Evolutionary conservation across 2,329 filamentous ascomycete genomes (phyloP).

Genomic region (Drechslerella coelobrocha): DNA sequence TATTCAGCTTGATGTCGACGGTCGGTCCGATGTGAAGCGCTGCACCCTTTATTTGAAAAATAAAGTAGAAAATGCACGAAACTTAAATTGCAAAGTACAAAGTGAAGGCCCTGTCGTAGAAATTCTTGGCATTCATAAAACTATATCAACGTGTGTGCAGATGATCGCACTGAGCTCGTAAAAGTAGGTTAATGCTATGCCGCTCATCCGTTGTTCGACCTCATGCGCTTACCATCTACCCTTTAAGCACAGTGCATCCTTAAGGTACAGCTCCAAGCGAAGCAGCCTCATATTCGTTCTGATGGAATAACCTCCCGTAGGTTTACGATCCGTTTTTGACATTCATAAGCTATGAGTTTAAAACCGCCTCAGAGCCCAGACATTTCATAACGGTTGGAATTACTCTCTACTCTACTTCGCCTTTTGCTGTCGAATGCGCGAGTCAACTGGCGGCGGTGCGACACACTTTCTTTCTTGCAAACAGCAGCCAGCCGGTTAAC

Average conservation of each 20-base stretch:
- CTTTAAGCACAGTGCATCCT: conserved; percentile 43
- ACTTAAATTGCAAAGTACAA: too few species aligned
- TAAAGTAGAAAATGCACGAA: too few species aligned
- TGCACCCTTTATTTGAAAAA: too few species aligned
- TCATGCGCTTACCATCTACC: conserved; percentile 28
- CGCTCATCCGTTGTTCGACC: not conserved
- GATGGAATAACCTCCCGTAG: not conserved
- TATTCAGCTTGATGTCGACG: too few species aligned
- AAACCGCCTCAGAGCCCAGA: not conserved
- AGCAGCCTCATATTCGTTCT: conserved; percentile 7
- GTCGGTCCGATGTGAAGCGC: too few species aligned
- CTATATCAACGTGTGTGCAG: too few species aligned
- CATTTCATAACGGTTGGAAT: conserved; percentile 1
- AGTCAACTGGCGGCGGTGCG: not conserved
- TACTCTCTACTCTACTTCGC: not conserved
- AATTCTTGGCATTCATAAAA: too few species aligned
- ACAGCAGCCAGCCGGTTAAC: not conserved
- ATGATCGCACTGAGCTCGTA: conserved; percentile 16
- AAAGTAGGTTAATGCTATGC: conserved; percentile 36
- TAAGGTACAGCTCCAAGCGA: conserved; percentile 35
- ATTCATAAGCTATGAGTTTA: conserved; percentile 10
- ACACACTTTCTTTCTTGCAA: not conserved
- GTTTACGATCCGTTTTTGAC: conserved; percentile 22
- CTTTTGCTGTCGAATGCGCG: not conserved
- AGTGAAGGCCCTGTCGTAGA: too few species aligned